A percentile compares a stretch with the other conserved stretches of the same genome.
Evolutionary conservation across 306 rosid species (phyloP).

Genomic region (Lathyrus aphaca): DNA sequence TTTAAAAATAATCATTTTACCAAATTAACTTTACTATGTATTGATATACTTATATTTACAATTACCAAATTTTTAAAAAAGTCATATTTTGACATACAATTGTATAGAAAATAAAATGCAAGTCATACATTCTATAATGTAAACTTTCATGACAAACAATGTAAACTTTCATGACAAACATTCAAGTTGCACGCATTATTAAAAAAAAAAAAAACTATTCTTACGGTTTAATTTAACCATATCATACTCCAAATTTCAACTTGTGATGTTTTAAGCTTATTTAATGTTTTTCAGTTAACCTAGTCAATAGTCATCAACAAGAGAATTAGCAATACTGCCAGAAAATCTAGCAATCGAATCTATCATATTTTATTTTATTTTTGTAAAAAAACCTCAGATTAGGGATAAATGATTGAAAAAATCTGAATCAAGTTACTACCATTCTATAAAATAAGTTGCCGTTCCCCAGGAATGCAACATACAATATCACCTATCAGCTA

Average conservation of each 20-base stretch:
- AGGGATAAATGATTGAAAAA: slow-evolving; percentile 9
- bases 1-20: not conserved
- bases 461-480: slow-evolving; percentile 24
- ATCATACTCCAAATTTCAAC: no score
- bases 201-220: no score
- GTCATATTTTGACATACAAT: not conserved
- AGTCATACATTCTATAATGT: no score
- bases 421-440: slow-evolving; percentile 21
- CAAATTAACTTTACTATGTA: not conserved
- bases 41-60: not conserved
- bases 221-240: no score
- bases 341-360: slow-evolving; percentile 1
- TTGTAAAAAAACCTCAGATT: not conserved
- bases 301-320: not conserved
- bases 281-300: not conserved
- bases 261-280: not conserved
- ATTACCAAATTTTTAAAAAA: not conserved
- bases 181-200: no score
- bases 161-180: no score
- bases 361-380: not conserved
- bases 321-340: slow-evolving; percentile 4
- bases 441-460: not conserved
- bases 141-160: not conserved
- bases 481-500: slow-evolving; percentile 21
- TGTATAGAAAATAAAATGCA: not conserved